Percentiles rank a stretch among this genome's conserved stretches.
These are phyloP conservation scores for Euryodendron excelsum DNA, from an alignment of 148 eudicot species.

Conservation along the genomic window DNA sequence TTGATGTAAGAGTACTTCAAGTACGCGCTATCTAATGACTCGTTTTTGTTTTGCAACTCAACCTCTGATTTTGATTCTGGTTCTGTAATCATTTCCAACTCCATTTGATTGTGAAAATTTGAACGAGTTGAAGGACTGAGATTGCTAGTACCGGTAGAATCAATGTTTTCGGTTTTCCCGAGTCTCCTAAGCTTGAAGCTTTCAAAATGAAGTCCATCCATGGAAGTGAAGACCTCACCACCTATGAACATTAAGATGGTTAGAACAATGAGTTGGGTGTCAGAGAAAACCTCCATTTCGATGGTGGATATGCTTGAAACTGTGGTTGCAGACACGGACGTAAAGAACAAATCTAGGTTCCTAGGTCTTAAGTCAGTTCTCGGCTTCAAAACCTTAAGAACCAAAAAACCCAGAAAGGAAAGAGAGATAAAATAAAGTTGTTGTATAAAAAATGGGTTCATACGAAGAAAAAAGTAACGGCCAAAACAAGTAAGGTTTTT, in stretches of 20 bases:
- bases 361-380: constrained; percentile 20
- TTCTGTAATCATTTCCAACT: not conserved
- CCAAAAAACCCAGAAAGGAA: constrained; percentile 32
- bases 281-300: constrained; percentile 74
- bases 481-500: not conserved
- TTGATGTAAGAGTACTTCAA: constrained; percentile 35
- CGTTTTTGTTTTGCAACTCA: not conserved
- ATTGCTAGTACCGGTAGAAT: not conserved
- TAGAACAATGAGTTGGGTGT: constrained; percentile 53
- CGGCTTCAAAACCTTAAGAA: constrained; percentile 24
- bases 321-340: constrained; percentile 55
- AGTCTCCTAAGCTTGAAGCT: constrained; percentile 19
- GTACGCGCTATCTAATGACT: not conserved
- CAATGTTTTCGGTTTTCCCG: not conserved
- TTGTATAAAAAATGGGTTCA: constrained; percentile 34
- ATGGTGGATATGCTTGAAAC: constrained; percentile 71
- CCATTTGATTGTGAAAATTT: not conserved
- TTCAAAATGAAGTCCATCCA: constrained; percentile 43
- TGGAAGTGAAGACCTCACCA: constrained; percentile 68
- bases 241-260: constrained; percentile 63
- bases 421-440: constrained; percentile 34
- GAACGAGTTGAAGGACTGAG: constrained; percentile 5
- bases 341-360: constrained; percentile 51
- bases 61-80: not conserved
- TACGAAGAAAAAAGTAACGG: not conserved